Conservation (phyloP, 73 alveolate species). For the Paramecium primaurelia region DNA sequence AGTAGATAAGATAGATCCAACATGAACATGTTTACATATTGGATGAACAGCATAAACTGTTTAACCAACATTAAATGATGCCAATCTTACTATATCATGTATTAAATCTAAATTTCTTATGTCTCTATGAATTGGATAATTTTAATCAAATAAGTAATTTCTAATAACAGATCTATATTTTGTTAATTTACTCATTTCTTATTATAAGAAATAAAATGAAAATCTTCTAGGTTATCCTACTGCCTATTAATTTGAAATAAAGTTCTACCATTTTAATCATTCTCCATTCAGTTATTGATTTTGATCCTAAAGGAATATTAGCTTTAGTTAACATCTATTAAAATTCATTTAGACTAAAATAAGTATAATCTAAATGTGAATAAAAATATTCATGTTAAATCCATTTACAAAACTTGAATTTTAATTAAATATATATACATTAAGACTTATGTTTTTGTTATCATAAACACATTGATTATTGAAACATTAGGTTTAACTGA, state of each 20-base stretch:
- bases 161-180: neutral
- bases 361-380: conserved; percentile 39
- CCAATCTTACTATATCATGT: conserved; percentile 32
- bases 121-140: conserved; percentile 8
- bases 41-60: conserved; percentile 25
- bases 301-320: neutral
- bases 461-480: neutral
- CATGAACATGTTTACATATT: conserved; percentile 19
- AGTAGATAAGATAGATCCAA: neutral
- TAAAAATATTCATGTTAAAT: conserved; percentile 25
- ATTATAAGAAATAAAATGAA: neutral
- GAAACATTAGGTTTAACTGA: neutral
- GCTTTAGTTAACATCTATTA: conserved; percentile 8
- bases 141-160: conserved; percentile 23
- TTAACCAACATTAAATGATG: conserved; percentile 14
- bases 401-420: neutral
- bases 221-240: conserved; percentile 38
- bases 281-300: conserved; percentile 16
- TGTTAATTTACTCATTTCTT: neutral
- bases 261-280: neutral
- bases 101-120: neutral
- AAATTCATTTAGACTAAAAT: conserved; percentile 38
- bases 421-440: neutral
- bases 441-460: neutral
- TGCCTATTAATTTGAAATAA: neutral